Base-by-base conservation (phyloP, 2,329 filamentous ascomycete genomes). In the Diaporthe humulicola region DNA sequence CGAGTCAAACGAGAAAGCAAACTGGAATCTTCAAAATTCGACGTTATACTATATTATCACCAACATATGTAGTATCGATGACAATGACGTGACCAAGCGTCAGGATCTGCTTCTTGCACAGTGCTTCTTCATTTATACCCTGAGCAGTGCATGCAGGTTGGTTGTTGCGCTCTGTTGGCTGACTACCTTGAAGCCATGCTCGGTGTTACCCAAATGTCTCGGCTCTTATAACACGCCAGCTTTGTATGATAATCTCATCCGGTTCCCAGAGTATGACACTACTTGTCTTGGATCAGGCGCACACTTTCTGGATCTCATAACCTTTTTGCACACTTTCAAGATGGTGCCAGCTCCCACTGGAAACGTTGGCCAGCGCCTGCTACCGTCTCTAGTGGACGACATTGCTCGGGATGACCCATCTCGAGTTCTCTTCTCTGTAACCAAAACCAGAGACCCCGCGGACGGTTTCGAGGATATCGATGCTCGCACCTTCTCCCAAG, bases 391-490 rank as follows among this genome's bases (percentile, higher is more conserved):
- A 4, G 61, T 81, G 3, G 79, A 81, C 25, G 75, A 79, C n/a
- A 61, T 80, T 9, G 79, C 80, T 5, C 30, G 3, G 7, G 75
- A 75, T 9, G 74, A 79, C 33, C 79, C 79, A n/a, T 28, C 69
- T 48, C 78, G 78, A 9, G 58, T 80, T 17, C 36, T 79, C 28
- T 80, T 79, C 57, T 80, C 79, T 4, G 33, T 79, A 1, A 38
- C 79, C 3, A 76, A 75, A 54, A 78, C 78, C 2, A 77, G 71
- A n/a, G 57, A 80, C 14, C 75, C 76, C 3, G 70, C 74, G 9
- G 78, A 80, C 70, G 79, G 79, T 14, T 81, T 80, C 38, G 50
- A 52, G 3, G 78, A 79, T 67, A 73, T 80, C 50, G 54, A 28
- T 25, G 77, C 75, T 1, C 70, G 25, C 2, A 66, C 45, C 0